These are phyloP conservation scores for Scenedesmus sp. DNA, from an alignment of 163 green algal genomes.

Conservation along the genomic window DNA sequence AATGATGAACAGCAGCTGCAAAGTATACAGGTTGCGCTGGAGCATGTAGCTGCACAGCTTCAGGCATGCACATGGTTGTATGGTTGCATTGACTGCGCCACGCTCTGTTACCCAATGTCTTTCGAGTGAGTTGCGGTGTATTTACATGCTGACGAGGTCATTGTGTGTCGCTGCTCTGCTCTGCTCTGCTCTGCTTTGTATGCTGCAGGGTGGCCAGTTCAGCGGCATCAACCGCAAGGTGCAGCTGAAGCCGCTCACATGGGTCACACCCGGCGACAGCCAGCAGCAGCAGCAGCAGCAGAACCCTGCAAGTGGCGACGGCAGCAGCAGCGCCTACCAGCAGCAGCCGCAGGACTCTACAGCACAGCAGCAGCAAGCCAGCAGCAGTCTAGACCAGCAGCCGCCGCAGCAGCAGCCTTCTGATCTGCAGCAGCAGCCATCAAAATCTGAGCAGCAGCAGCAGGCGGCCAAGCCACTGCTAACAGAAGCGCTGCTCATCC, in stretches of 20 bases:
- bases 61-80: no score
- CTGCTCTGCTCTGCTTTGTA: not conserved
- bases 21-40: no score
- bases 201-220: conserved; percentile 75
- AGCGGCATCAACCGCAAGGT: conserved; percentile 95
- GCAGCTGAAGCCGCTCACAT: conserved; percentile 92
- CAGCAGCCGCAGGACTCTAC: not conserved
- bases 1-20: no score
- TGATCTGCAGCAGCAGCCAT: conserved; percentile 18
- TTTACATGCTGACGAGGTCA: no score
- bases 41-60: no score
- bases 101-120: no score
- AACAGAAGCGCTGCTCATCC: conserved; percentile 87
- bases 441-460: conserved; percentile 2
- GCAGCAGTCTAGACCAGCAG: not conserved
- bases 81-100: no score
- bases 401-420: not conserved
- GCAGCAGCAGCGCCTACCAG: not conserved
- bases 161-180: no score
- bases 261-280: conserved; percentile 55
- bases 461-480: conserved; percentile 31
- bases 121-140: no score
- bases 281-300: not conserved
- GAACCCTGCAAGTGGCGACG: not conserved
- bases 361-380: not conserved